phyloP scores from a whole-genome alignment of 345 rosid genomes.

The Arabidopsis suecica region DNA sequence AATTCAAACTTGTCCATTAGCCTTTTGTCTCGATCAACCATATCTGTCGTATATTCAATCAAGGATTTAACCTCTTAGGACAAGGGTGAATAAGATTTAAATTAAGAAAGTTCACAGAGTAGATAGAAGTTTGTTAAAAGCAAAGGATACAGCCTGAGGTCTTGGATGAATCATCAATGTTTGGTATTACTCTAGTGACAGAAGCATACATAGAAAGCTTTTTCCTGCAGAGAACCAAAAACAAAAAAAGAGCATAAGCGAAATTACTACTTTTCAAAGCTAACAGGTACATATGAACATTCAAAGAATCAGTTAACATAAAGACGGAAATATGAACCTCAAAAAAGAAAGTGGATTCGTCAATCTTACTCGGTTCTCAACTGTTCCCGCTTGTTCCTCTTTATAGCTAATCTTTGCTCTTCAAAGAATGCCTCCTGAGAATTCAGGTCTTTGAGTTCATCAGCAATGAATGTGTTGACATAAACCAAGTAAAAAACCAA shows the following conservation, averaged over 20 bases:
- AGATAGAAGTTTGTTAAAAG: not conserved
- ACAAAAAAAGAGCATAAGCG: not conserved
- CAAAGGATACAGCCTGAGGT: conserved; percentile 74
- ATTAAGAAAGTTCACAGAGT: not conserved
- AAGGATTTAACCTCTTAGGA: conserved; percentile 44
- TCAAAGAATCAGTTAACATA: not conserved
- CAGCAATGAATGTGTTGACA: conserved; percentile 50
- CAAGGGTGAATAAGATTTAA: not conserved
- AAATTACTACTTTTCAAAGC: not conserved
- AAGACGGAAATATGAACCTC: not conserved
- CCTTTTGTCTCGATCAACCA: conserved; percentile 63
- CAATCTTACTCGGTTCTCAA: conserved; percentile 59
- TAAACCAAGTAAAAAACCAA: conserved; percentile 1
- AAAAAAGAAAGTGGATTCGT: not conserved
- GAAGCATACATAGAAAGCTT: conserved; percentile 82
- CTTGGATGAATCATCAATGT: conserved; percentile 57
- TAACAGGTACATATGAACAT: not conserved
- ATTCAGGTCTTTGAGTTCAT: conserved; percentile 55
- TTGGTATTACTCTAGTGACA: conserved; percentile 69
- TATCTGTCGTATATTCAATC: conserved; percentile 52
- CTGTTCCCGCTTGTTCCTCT: conserved; percentile 54
- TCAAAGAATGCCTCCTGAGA: conserved; percentile 51
- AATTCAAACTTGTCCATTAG: conserved; percentile 60
- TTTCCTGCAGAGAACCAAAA: conserved; percentile 58
- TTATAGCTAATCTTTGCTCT: conserved; percentile 50